These are phyloP conservation scores for Nicotiana benthamiana DNA, from an alignment of 257 asterid genomes.

Conservation along the genomic window DNA sequence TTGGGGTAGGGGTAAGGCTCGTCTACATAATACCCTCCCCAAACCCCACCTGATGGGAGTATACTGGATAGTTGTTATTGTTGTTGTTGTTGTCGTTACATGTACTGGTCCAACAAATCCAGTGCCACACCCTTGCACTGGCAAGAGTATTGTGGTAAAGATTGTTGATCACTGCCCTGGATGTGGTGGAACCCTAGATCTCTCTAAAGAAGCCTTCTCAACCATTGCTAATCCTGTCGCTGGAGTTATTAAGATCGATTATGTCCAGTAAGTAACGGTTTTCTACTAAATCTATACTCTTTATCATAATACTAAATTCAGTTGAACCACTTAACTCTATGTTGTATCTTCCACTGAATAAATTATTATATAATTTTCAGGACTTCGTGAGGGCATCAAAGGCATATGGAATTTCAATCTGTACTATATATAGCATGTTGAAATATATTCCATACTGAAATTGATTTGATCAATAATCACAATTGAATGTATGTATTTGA, in stretches of 20 bases:
- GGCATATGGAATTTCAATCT: not conserved
- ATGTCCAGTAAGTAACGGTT: constrained; percentile 7
- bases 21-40: too few relatives aligned
- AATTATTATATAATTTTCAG: not conserved
- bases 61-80: too few relatives aligned
- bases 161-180: constrained; percentile 49
- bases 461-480: not conserved
- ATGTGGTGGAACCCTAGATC: constrained; percentile 44
- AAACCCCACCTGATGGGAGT: too few relatives aligned
- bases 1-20: too few relatives aligned
- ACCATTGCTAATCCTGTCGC: constrained; percentile 29
- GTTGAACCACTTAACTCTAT: not conserved
- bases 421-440: not conserved
- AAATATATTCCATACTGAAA: not conserved
- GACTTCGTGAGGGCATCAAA: not conserved
- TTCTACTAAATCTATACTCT: too few relatives aligned
- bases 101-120: constrained; percentile 40
- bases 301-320: not conserved
- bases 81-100: too few relatives aligned
- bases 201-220: constrained; percentile 36
- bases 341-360: not conserved
- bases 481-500: not conserved
- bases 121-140: constrained; percentile 43
- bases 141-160: constrained; percentile 28
- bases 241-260: constrained; percentile 29